These are phyloP conservation scores for Royoungia palumana DNA, from an alignment of 768 basidiomycete genomes.

Conservation along the genomic window DNA sequence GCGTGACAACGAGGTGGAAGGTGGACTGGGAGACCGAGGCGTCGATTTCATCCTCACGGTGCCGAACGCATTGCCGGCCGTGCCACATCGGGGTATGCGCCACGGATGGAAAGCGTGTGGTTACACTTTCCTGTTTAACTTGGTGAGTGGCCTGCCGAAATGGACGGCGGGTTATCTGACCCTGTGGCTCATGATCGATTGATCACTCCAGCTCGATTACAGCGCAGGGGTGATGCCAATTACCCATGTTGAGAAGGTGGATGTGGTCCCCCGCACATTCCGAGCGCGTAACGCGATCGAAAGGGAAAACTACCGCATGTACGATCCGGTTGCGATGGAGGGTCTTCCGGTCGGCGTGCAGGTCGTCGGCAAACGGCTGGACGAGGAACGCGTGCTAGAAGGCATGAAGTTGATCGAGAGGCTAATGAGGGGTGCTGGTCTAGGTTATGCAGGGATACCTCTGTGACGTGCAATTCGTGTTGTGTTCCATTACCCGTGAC, in stretches of 20 bases:
- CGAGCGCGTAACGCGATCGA: slow-evolving; percentile 36
- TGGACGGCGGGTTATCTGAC: background rate
- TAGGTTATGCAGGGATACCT: slow-evolving; percentile 25
- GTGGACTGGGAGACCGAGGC: slow-evolving; percentile 34
- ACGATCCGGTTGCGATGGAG: slow-evolving; percentile 40
- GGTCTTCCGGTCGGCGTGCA: slow-evolving; percentile 46
- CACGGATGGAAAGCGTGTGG: slow-evolving; percentile 57
- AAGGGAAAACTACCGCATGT: slow-evolving; percentile 39
- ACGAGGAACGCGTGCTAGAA: slow-evolving; percentile 48
- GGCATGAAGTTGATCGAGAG: slow-evolving; percentile 42
- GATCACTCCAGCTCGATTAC: slow-evolving; percentile 45
- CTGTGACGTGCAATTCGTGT: slow-evolving; percentile 1
- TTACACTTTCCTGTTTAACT: slow-evolving; percentile 65
- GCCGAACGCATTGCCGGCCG: slow-evolving; percentile 58
- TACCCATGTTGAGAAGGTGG: slow-evolving; percentile 35
- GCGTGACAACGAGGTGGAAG: slow-evolving; percentile 25
- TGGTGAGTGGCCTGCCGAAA: slow-evolving; percentile 40
- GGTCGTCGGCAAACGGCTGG: slow-evolving; percentile 39
- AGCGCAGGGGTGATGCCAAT: slow-evolving; percentile 46
- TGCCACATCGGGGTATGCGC: slow-evolving; percentile 50
- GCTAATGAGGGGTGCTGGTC: slow-evolving; percentile 22
- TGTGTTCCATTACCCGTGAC: too few species aligned
- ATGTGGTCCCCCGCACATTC: slow-evolving; percentile 27
- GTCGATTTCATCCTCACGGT: slow-evolving; percentile 65
- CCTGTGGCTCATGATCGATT: background rate